phyloP scores from a whole-genome alignment of 192 early-diverging fungal genomes.

The Entophlyctis luteolus region DNA sequence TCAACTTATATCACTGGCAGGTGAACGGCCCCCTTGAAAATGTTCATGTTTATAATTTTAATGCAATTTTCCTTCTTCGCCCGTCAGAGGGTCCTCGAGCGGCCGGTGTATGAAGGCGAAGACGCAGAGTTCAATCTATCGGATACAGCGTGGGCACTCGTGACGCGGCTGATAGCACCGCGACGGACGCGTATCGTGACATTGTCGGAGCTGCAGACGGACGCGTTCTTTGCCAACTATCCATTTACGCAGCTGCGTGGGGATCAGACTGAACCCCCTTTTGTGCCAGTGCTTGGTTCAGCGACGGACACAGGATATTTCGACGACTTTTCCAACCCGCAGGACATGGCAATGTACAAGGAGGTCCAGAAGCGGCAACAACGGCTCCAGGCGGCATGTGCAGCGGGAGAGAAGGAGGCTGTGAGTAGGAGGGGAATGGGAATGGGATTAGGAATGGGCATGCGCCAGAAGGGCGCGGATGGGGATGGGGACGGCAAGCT shows the following conservation, averaged over 20 bases:
- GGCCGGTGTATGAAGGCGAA: constrained; percentile 72
- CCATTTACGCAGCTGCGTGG: constrained; percentile 28
- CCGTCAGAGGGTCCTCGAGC: constrained; percentile 62
- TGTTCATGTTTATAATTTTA: constrained; percentile 44
- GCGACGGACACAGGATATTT: constrained; percentile 53
- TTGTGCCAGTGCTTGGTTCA: constrained; percentile 38
- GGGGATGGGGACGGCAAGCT: constrained; percentile 17
- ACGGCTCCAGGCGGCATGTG: constrained; percentile 11
- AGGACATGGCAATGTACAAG: constrained; percentile 55
- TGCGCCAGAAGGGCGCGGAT: constrained; percentile 13
- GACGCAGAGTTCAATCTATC: constrained; percentile 77
- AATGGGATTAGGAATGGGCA: not conserved
- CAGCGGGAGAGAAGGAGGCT: constrained; percentile 8
- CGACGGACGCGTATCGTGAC: constrained; percentile 21
- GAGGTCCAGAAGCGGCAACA: constrained; percentile 46
- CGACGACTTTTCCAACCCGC: constrained; percentile 51
- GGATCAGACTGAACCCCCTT: constrained; percentile 28
- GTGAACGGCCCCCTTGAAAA: not conserved
- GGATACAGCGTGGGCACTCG: constrained; percentile 74
- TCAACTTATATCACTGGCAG: constrained; percentile 71
- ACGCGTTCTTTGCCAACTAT: constrained; percentile 43
- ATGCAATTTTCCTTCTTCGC: too few species aligned
- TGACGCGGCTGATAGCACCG: constrained; percentile 47
- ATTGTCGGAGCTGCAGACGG: constrained; percentile 15
- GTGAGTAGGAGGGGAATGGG: not conserved